These are phyloP conservation scores for Cyberlindnera sargentensis DNA, from an alignment of 805 yeast species.

Conservation along the genomic window DNA sequence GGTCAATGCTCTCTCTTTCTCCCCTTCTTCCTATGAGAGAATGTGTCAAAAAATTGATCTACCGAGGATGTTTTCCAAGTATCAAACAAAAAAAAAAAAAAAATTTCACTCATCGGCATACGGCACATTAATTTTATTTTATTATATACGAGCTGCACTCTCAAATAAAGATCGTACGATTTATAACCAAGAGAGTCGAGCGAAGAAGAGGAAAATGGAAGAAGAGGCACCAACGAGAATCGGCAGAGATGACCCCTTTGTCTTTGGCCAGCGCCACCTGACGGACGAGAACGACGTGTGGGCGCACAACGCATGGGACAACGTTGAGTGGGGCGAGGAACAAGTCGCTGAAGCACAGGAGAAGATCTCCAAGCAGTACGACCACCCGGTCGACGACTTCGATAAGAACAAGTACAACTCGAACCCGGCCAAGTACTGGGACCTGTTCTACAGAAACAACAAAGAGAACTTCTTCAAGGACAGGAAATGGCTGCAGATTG, in stretches of 20 bases:
- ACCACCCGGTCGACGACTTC: conserved; percentile 79
- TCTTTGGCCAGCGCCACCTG: conserved; percentile 81
- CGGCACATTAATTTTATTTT: no score
- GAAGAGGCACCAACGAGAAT: conserved; percentile 39
- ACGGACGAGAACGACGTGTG: conserved; percentile 75
- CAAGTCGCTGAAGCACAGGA: conserved; percentile 70
- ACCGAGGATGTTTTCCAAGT: no score
- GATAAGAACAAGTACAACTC: conserved; percentile 73
- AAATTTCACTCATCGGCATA: no score
- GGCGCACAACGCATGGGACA: conserved; percentile 91
- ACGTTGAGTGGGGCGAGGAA: conserved; percentile 95
- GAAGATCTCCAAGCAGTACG: conserved; percentile 67
- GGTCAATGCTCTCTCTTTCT: no score
- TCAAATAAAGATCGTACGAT: no score
- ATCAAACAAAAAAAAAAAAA: no score
- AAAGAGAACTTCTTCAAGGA: conserved; percentile 93
- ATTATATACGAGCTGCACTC: no score
- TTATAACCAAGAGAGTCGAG: no score
- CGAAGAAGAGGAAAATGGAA: neutral
- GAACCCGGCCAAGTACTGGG: conserved; percentile 94
- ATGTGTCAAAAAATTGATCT: no score
- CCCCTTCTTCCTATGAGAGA: no score
- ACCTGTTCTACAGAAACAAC: conserved; percentile 84
- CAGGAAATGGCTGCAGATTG: conserved; percentile 92
- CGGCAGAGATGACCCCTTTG: conserved; percentile 85